A percentile compares a stretch with the other conserved stretches of the same genome.
phyloP scores from a whole-genome alignment of 2,329 filamentous ascomycete genomes.

The Aquanectria penicillioides region DNA sequence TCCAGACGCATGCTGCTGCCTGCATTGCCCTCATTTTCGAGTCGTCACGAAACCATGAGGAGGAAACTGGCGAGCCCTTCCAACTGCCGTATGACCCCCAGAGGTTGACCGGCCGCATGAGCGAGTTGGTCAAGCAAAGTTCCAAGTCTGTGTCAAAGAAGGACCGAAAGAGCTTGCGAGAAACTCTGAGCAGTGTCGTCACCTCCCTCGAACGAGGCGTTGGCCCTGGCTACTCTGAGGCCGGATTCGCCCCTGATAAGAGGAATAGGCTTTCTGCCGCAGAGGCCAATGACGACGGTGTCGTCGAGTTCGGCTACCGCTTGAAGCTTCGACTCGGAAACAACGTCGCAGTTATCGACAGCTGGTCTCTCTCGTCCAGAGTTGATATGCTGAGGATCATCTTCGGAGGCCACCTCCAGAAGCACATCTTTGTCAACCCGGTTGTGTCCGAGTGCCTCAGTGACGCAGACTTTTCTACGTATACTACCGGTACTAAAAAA shows the following conservation, averaged over 20 bases:
- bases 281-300: conserved; percentile 54
- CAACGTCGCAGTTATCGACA: conserved; percentile 57
- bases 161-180: conserved; percentile 58
- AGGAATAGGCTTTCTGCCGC: conserved; percentile 55
- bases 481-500: not conserved
- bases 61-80: conserved; percentile 59
- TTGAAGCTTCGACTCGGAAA: conserved; percentile 61
- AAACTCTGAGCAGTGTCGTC: conserved; percentile 61
- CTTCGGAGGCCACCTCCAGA: conserved; percentile 56
- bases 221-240: conserved; percentile 64
- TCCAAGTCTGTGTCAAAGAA: conserved; percentile 62
- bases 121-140: conserved; percentile 57
- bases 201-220: conserved; percentile 65
- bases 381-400: conserved; percentile 59
- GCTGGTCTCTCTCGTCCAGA: conserved; percentile 61
- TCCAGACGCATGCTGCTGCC: conserved; percentile 81
- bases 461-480: conserved; percentile 46
- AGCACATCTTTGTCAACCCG: conserved; percentile 51
- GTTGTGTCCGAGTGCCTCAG: conserved; percentile 51
- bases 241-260: conserved; percentile 50
- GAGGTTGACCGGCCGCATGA: conserved; percentile 58
- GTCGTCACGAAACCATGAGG: conserved; percentile 64
- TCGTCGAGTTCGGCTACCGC: conserved; percentile 62
- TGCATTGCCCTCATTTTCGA: conserved; percentile 88
- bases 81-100: conserved; percentile 63